Percentiles rank a stretch among this genome's conserved stretches.
Evolutionary conservation across 352 stramenopile species (phyloP).

Genomic region (Lagenidium giganteum): DNA sequence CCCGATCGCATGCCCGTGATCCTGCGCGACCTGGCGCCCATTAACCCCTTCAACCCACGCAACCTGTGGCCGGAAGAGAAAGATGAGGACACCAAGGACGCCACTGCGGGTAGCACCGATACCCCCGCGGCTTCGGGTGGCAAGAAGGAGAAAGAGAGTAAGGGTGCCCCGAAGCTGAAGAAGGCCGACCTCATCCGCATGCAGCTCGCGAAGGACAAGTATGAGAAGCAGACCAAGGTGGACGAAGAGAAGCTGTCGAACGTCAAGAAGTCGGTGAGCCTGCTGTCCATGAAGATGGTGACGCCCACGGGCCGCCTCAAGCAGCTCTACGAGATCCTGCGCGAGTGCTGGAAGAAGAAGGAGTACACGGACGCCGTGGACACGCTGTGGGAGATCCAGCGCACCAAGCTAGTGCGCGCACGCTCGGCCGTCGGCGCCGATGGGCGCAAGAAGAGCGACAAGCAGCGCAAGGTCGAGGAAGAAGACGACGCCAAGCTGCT

Average conservation of each 20-base stretch:
- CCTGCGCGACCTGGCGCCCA: slow-evolving; percentile 74
- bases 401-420: slow-evolving; percentile 51
- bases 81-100: slow-evolving; percentile 22
- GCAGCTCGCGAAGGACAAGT: slow-evolving; percentile 83
- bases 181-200: slow-evolving; percentile 85
- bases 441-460: slow-evolving; percentile 61
- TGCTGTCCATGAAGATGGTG: slow-evolving; percentile 84
- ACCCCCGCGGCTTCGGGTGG: slow-evolving; percentile 2
- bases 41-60: slow-evolving; percentile 83
- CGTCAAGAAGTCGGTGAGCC: slow-evolving; percentile 77
- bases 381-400: slow-evolving; percentile 86
- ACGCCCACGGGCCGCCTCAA: slow-evolving; percentile 77
- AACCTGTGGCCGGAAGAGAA: slow-evolving; percentile 84
- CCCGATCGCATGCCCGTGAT: slow-evolving; percentile 87
- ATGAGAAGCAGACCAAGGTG: slow-evolving; percentile 83
- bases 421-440: slow-evolving; percentile 29
- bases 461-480: slow-evolving; percentile 65
- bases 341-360: slow-evolving; percentile 81
- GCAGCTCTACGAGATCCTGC: slow-evolving; percentile 82
- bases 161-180: slow-evolving; percentile 50
- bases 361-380: slow-evolving; percentile 82
- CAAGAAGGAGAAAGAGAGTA: slow-evolving; percentile 31
- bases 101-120: slow-evolving; percentile 5
- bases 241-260: slow-evolving; percentile 87
- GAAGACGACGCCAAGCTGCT: slow-evolving; percentile 71